Percentiles rank a stretch among this genome's conserved stretches.
phyloP scores from a whole-genome alignment of 805 yeast genomes.

The Jamesozyma spencerorum region DNA sequence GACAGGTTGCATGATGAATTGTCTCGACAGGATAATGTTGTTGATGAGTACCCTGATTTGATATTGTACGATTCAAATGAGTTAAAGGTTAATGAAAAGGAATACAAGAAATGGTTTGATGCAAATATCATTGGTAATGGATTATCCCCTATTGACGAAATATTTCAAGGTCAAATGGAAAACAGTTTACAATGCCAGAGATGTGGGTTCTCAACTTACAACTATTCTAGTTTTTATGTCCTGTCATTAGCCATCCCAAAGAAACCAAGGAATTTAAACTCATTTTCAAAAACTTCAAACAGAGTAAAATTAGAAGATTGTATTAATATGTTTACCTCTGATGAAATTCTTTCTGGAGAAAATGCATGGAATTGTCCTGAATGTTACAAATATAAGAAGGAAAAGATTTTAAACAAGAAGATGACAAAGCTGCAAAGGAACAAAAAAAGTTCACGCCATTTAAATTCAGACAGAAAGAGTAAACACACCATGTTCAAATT shows the following conservation, averaged over 20 bases:
- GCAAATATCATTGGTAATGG: conserved; percentile 46
- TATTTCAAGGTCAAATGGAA: conserved; percentile 68
- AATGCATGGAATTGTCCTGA: conserved; percentile 83
- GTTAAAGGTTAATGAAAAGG: conserved; percentile 31
- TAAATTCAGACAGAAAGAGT: not conserved
- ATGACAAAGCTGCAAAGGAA: not conserved
- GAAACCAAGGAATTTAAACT: conserved; percentile 7
- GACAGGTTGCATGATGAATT: conserved; percentile 66
- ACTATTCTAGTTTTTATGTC: conserved; percentile 53
- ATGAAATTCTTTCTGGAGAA: conserved; percentile 58
- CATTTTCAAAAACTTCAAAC: conserved; percentile 21
- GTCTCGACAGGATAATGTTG: conserved; percentile 32
- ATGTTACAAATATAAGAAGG: conserved; percentile 31
- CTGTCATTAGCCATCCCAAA: conserved; percentile 55
- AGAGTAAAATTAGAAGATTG: conserved; percentile 50
- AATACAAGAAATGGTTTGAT: conserved; percentile 56
- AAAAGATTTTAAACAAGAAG: not conserved
- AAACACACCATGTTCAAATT: conserved; percentile 4
- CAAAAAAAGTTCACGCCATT: not conserved
- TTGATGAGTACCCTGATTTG: conserved; percentile 32
- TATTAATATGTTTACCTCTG: conserved; percentile 49
- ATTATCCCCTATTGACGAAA: conserved; percentile 53
- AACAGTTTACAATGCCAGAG: conserved; percentile 52
- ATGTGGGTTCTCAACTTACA: conserved; percentile 53
- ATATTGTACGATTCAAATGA: conserved; percentile 27